Conservation (phyloP, 129 eudicot species). For the Deinandra increscens region DNA sequence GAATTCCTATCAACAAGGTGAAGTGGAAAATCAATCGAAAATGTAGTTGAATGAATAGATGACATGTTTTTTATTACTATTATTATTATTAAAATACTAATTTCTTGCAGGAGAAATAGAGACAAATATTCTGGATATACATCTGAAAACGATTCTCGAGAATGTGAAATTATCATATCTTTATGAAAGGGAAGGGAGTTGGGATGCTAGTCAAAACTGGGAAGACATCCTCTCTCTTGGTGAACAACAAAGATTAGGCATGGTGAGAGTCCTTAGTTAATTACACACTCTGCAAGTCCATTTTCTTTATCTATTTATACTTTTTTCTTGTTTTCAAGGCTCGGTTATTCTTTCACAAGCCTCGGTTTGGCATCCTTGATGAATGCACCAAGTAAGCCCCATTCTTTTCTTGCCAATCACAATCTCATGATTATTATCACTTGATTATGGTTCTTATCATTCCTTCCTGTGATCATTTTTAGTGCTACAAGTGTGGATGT, state of each 20-base stretch:
- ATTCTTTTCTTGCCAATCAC: not conserved
- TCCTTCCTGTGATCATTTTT: constrained; percentile 2
- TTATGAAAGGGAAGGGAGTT: constrained; percentile 91
- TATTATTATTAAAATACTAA: not conserved
- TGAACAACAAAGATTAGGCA: constrained; percentile 94
- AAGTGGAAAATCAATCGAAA: constrained; percentile 3
- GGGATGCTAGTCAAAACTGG: constrained; percentile 88
- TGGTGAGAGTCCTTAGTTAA: constrained; percentile 48
- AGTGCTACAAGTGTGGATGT: constrained; percentile 98
- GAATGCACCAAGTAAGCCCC: constrained; percentile 94
- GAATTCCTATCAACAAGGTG: constrained; percentile 39
- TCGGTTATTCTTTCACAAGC: constrained; percentile 97
- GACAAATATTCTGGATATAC: constrained; percentile 54
- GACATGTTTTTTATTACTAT: not conserved
- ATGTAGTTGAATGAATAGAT: not conserved
- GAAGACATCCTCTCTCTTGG: constrained; percentile 96
- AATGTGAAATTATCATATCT: constrained; percentile 79
- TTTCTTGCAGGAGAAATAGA: constrained; percentile 43
- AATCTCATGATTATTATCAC: constrained; percentile 6
- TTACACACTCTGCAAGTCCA: not conserved
- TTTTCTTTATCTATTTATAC: not conserved
- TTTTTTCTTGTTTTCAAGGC: constrained; percentile 53
- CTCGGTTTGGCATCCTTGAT: constrained; percentile 86
- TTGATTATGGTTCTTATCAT: not conserved
- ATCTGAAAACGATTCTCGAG: constrained; percentile 65